A percentile compares a stretch with the other conserved stretches of the same genome.
Evolutionary conservation across 2,329 filamentous ascomycete species (phyloP).

Genomic region (Orbilia brochopaga): DNA sequence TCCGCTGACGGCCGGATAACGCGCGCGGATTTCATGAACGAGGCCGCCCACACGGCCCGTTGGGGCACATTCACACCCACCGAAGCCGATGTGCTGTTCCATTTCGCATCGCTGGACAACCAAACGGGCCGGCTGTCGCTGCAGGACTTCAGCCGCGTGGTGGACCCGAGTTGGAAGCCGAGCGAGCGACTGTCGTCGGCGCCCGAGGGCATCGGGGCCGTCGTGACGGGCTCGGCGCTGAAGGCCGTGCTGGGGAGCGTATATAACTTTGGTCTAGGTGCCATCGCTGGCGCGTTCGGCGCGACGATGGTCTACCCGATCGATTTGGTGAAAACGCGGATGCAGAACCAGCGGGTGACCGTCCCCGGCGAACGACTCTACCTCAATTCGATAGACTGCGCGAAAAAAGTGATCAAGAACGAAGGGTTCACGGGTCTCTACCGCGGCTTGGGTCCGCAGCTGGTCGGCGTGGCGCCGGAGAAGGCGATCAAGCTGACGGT

Average conservation of each 20-base stretch:
- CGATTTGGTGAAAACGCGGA: constrained; percentile 95
- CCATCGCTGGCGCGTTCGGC: constrained; percentile 91
- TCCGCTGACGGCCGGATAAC: constrained; percentile 92
- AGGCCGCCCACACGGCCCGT: constrained; percentile 85
- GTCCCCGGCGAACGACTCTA: constrained; percentile 86
- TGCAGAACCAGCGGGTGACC: constrained; percentile 92
- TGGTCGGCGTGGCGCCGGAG: constrained; percentile 97
- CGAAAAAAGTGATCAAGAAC: constrained; percentile 88
- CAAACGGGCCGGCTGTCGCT: constrained; percentile 83
- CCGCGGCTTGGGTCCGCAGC: constrained; percentile 90
- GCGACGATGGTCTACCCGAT: constrained; percentile 99
- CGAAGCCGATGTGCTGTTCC: constrained; percentile 98
- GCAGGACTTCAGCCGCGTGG: constrained; percentile 87
- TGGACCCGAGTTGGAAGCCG: constrained; percentile 88
- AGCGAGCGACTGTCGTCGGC: constrained; percentile 60
- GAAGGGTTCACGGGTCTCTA: constrained; percentile 90
- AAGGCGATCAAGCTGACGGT: constrained; percentile 99
- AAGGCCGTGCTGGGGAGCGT: constrained; percentile 59
- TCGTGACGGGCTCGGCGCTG: constrained; percentile 61
- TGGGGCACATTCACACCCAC: constrained; percentile 98
- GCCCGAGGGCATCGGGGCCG: constrained; percentile 63
- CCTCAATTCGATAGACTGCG: constrained; percentile 96
- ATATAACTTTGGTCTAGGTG: constrained; percentile 90
- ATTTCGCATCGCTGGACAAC: constrained; percentile 92
- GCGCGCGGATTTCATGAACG: constrained; percentile 88